Percentiles rank a stretch among this genome's conserved stretches.
These are phyloP conservation scores for Termitomyces sp. DNA, from an alignment of 768 basidiomycete species.

Conservation along the genomic window DNA sequence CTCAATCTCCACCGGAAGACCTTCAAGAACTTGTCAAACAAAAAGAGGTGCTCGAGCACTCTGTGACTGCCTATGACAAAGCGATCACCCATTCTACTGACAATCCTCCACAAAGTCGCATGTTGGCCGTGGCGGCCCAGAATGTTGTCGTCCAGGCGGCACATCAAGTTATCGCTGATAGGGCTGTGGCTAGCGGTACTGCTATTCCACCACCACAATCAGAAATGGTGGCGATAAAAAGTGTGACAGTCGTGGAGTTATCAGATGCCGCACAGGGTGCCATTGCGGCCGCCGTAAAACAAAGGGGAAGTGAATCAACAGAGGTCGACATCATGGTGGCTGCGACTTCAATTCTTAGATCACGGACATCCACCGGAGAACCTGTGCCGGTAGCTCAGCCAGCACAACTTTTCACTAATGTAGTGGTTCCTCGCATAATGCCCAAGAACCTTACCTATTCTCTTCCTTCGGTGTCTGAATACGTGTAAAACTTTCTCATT, in stretches of 20 bases:
- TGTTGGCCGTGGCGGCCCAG: constrained; percentile 74
- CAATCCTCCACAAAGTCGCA: constrained; percentile 46
- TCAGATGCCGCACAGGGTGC: constrained; percentile 57
- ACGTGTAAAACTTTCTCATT: constrained; percentile 30
- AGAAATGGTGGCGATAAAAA: constrained; percentile 41
- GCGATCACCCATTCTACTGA: constrained; percentile 50
- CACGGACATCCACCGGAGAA: constrained; percentile 30
- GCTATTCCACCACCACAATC: constrained; percentile 30
- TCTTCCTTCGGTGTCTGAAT: constrained; percentile 39
- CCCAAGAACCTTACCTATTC: constrained; percentile 20
- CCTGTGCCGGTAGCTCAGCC: constrained; percentile 16
- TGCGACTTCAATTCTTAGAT: constrained; percentile 50
- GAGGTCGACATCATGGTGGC: constrained; percentile 82
- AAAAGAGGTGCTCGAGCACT: constrained; percentile 68
- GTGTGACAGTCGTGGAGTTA: constrained; percentile 48
- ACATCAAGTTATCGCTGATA: constrained; percentile 55
- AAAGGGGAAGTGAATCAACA: constrained; percentile 66
- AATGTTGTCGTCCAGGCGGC: constrained; percentile 82
- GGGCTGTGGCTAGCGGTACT: constrained; percentile 36
- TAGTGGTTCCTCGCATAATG: constrained; percentile 18
- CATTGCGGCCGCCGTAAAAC: constrained; percentile 79
- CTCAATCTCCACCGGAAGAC: constrained; percentile 44
- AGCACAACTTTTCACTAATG: constrained; percentile 17
- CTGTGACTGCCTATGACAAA: constrained; percentile 74
- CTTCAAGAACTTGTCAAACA: constrained; percentile 75